Evolutionary conservation across 371 early-diverging fungal genomes (phyloP).

Genomic region (Mortierella sp.): DNA sequence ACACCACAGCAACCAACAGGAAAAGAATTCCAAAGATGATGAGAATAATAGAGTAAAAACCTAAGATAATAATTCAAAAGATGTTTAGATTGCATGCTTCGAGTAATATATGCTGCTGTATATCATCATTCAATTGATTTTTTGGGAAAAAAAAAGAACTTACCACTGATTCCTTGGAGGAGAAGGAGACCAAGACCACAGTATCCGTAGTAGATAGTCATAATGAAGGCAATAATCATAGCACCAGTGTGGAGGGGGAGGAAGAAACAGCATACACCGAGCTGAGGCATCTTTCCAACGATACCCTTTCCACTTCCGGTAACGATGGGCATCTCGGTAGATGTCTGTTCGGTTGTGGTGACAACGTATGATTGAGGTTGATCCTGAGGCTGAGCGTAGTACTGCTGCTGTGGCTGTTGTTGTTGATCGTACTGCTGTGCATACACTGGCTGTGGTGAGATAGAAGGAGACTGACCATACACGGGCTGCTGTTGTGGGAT

Average conservation of each 20-base stretch:
- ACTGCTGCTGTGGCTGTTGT: constrained; percentile 5
- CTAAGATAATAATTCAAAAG: too few species aligned
- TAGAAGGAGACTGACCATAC: constrained; percentile 6
- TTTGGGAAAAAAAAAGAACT: background rate
- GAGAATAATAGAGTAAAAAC: too few species aligned
- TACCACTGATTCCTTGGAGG: background rate
- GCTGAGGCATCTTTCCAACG: constrained; percentile 32
- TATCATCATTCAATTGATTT: too few species aligned
- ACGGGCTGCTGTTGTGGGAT: constrained; percentile 2
- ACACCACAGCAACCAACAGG: constrained; percentile 26
- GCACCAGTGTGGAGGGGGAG: constrained; percentile 49
- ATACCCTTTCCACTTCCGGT: constrained; percentile 25
- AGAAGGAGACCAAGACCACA: constrained; percentile 30
- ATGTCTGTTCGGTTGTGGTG: constrained; percentile 9
- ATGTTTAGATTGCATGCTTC: too few species aligned
- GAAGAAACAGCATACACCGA: constrained; percentile 37
- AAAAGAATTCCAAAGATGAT: constrained; percentile 37
- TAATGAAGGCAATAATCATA: constrained; percentile 32
- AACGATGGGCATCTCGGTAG: constrained; percentile 21
- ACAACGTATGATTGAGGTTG: constrained; percentile 6
- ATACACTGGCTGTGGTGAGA: background rate
- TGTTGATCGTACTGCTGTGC: background rate
- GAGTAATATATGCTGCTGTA: too few species aligned
- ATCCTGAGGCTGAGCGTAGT: constrained; percentile 26
- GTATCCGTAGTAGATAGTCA: constrained; percentile 39